A percentile compares a stretch with the other conserved stretches of the same genome.
These are phyloP conservation scores for Lagenaria siceraria DNA, from an alignment of 306 rosid genomes.

Conservation along the genomic window DNA sequence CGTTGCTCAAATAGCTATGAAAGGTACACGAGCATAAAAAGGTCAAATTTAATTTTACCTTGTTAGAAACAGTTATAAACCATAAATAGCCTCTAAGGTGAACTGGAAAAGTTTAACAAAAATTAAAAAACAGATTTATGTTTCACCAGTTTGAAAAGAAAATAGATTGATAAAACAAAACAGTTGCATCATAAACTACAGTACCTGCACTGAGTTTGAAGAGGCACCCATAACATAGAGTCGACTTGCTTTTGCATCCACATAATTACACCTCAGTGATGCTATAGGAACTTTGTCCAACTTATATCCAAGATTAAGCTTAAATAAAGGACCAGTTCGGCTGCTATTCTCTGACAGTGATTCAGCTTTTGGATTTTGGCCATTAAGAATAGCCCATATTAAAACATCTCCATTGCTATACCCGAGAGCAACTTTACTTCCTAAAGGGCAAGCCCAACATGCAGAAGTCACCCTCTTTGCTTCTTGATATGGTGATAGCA, in stretches of 20 bases:
- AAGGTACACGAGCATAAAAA: neutral
- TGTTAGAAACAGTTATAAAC: neutral
- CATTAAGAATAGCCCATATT: constrained; percentile 58
- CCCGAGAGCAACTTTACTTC: constrained; percentile 73
- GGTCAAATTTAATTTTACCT: neutral
- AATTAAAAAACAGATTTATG: neutral
- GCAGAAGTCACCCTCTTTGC: constrained; percentile 69
- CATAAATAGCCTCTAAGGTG: neutral
- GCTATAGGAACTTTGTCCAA: constrained; percentile 54
- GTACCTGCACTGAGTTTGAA: constrained; percentile 57
- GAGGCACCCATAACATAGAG: constrained; percentile 62
- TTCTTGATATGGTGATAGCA: constrained; percentile 39
- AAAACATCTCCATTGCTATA: constrained; percentile 79
- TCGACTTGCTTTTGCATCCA: constrained; percentile 69
- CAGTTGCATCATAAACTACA: neutral
- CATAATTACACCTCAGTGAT: constrained; percentile 57
- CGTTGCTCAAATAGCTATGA: neutral
- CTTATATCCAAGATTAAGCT: constrained; percentile 78
- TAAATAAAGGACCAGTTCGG: constrained; percentile 44
- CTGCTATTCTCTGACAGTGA: constrained; percentile 17
- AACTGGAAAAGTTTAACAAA: neutral
- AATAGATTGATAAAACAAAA: neutral
- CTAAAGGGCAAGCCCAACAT: constrained; percentile 82
- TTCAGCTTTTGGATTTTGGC: constrained; percentile 19
- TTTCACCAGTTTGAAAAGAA: neutral